A percentile compares a stretch with the other conserved stretches of the same genome.
phyloP scores from a whole-genome alignment of 2,329 filamentous ascomycete species.

The Fusarium nelsonii region DNA sequence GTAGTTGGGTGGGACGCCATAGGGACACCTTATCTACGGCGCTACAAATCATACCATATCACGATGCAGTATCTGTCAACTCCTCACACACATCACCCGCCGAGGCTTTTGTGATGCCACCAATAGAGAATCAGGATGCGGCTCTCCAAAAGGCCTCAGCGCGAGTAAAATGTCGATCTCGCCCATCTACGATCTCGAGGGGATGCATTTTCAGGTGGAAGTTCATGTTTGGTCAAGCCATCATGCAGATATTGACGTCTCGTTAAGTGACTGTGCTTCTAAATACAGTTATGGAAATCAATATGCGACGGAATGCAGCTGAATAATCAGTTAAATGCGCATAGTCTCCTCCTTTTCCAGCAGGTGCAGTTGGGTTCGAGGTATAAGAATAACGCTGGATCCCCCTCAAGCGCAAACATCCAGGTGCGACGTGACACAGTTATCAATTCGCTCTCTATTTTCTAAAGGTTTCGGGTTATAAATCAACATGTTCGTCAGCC shows the following conservation, averaged over 20 bases:
- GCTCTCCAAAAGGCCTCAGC: neutral
- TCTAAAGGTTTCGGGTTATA: fast-evolving
- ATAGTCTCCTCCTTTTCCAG: fast-evolving
- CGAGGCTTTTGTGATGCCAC: neutral
- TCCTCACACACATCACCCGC: neutral
- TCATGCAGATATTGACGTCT: neutral
- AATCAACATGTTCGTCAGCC: neutral
- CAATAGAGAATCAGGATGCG: fast-evolving
- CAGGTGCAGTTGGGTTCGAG: neutral
- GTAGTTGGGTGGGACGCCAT: no score
- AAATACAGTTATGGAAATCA: neutral
- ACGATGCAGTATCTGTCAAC: no score
- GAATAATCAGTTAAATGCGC: fast-evolving
- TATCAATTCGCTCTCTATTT: fast-evolving
- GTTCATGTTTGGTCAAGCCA: neutral
- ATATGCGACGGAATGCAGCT: neutral
- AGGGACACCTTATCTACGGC: neutral
- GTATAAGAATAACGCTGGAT: neutral
- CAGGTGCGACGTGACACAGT: neutral
- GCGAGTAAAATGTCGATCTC: neutral
- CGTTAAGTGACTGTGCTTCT: neutral
- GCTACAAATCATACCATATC: neutral
- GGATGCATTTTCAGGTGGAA: neutral
- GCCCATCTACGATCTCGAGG: neutral
- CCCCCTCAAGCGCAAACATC: no score